Base-by-base conservation (phyloP, 2,329 filamentous ascomycete species). In the Raffaelea albimanens region DNA sequence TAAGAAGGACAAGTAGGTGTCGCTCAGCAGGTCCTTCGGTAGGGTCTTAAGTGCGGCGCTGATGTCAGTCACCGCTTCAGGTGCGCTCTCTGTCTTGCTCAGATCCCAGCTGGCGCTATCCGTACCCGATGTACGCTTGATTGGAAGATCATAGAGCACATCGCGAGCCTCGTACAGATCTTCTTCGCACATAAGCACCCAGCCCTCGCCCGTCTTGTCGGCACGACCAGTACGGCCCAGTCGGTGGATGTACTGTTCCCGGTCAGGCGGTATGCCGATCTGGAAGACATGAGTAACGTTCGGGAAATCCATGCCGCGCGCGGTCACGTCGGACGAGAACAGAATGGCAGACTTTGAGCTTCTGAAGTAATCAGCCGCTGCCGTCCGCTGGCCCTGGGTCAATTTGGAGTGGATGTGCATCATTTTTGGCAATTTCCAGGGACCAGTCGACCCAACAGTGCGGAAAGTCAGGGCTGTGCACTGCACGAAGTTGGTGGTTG, bases 341-440 rank as follows among this genome's bases (percentile, higher is more conserved):
- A 90, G 71, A 48, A 91, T 71, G 23, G 73, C 87, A 29, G 73
- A 75, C 23, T 66, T 60, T n/a, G 78, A 66, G 14, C 58, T 59
- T 41, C 86, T 82, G 78, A 96, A 98, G 22, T 57, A 60, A 0
- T 91, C 79, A 1, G 91, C 82, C 33, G 79, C 79, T 42, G 64
- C 69, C 2, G 87, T 93, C 44, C 93, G 82, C 57, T 75, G 67
- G 0, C 19, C 43, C 62, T 98, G 93, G 3, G 67, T 72, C 40
- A 96, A 77, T 57, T 82, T 82, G 16, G 87, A 84, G 65, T 97
- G 90, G 50, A 98, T 91, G 54, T 82, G 73, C 56, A 68, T 68
- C 46, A 69, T 55, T 10, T 56, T 53, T 5, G 63, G 63, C 47
- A 66, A 53, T 13, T 78, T 57, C n/a, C n/a, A 20, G 69, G 67